Conservation (phyloP, 2,329 filamentous ascomycete species). For the Ophiostoma triangulosporum region DNA sequence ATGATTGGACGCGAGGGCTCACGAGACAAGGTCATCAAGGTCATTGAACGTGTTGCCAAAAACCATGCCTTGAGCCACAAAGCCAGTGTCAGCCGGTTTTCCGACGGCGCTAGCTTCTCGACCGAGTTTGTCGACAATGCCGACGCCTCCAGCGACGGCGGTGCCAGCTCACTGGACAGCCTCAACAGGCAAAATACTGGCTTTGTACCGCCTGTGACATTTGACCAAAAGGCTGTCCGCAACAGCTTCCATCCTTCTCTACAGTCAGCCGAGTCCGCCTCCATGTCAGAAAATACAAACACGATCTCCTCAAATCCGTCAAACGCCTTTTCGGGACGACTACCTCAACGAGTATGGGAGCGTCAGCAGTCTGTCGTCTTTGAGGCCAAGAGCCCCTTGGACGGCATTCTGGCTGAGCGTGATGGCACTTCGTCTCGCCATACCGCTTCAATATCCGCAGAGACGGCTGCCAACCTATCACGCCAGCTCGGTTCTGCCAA, state of each 20-base stretch:
- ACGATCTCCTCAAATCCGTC: constrained; percentile 33
- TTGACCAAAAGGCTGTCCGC: constrained; percentile 27
- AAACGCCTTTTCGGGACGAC: constrained; percentile 19
- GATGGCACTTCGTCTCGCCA: constrained; percentile 26
- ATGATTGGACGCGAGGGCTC: constrained; percentile 73
- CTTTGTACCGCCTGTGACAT: constrained; percentile 30
- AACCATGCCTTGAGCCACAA: constrained; percentile 40
- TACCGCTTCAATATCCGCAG: constrained; percentile 23
- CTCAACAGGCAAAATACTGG: constrained; percentile 35
- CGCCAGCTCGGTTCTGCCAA: constrained; percentile 43
- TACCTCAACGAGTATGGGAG: constrained; percentile 34
- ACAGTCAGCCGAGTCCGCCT: constrained; percentile 29
- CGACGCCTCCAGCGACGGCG: constrained; percentile 45
- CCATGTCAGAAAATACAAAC: constrained; percentile 30
- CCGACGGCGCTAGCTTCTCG: constrained; percentile 41
- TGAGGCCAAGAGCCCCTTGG: constrained; percentile 33
- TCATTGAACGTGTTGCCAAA: constrained; percentile 64
- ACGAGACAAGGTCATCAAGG: constrained; percentile 51
- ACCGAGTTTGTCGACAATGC: constrained; percentile 33
- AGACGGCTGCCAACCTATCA: constrained; percentile 37
- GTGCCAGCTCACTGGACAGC: constrained; percentile 41
- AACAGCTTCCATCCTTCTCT: constrained; percentile 28
- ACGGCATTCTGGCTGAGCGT: constrained; percentile 31
- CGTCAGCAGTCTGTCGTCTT: constrained; percentile 37
- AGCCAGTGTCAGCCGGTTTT: constrained; percentile 31